A percentile compares a stretch with the other conserved stretches of the same genome.
Conservation (phyloP, 192 early-diverging fungal genomes). For the Linnemannia hyalina region DNA sequence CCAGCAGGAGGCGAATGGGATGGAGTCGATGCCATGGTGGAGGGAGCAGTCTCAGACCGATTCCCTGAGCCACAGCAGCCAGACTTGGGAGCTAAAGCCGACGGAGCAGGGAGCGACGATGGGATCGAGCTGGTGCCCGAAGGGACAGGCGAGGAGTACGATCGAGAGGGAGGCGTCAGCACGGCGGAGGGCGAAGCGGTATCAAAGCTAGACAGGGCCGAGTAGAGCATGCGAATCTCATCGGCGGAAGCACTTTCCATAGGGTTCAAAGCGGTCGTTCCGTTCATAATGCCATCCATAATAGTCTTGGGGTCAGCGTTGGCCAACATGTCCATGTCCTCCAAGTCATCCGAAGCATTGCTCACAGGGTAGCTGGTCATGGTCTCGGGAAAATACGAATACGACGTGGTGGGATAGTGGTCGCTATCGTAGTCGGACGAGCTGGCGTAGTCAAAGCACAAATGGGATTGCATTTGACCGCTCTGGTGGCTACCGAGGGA, state of each 20-base stretch:
- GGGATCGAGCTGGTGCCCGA: slow-evolving; percentile 3
- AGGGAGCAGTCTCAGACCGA: slow-evolving; percentile 1
- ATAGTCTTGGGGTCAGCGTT: slow-evolving; percentile 42
- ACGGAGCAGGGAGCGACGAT: background rate
- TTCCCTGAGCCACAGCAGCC: slow-evolving; percentile 24
- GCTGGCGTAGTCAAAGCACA: slow-evolving; percentile 55
- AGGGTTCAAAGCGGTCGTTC: slow-evolving; percentile 38
- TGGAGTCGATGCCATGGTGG: slow-evolving; percentile 22
- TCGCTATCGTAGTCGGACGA: slow-evolving; percentile 56
- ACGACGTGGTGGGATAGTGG: slow-evolving; percentile 40
- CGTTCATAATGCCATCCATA: slow-evolving; percentile 54
- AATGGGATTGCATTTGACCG: slow-evolving; percentile 28
- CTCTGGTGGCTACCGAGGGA: slow-evolving; percentile 15
- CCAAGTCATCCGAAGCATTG: slow-evolving; percentile 55
- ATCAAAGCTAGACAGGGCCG: slow-evolving; percentile 42
- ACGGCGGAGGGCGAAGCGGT: slow-evolving; percentile 35
- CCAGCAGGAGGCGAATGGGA: slow-evolving; percentile 48
- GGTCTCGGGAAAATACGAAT: slow-evolving; percentile 53
- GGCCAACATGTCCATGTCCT: slow-evolving; percentile 44
- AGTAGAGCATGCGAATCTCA: slow-evolving; percentile 55
- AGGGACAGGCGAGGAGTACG: slow-evolving; percentile 32
- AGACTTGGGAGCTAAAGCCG: slow-evolving; percentile 8
- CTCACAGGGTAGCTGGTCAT: slow-evolving; percentile 49
- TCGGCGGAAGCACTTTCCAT: slow-evolving; percentile 48
- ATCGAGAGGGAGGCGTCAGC: slow-evolving; percentile 32